Base-by-base conservation (phyloP, 768 basidiomycete genomes). In the Dentipellis fragilis region DNA sequence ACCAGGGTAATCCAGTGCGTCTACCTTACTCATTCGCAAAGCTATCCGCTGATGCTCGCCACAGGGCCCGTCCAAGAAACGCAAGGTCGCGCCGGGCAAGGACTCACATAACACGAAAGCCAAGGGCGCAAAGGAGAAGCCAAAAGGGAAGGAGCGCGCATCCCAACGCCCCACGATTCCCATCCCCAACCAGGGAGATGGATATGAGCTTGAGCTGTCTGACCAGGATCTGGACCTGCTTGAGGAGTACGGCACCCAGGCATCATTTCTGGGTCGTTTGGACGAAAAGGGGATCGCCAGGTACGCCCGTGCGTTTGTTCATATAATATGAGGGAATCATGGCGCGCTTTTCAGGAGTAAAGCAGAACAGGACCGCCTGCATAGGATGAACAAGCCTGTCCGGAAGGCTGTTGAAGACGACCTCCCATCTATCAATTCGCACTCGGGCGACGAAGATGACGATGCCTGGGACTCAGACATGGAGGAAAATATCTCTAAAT, bases 261-360 rank as follows among this genome's bases (percentile, higher is more conserved):
- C 76, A 36, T 72, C 75, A 35, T 97, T 97, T 69, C 69, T 97
- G 58, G 71, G 77, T 35, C 72, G 71, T 19, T 70, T 96, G 54
- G 92, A 97, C 68, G 76, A 78, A 58, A 82, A 80, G 62, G 87
- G 81, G n/a, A 87, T 97, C 56, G 76, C 88, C 58, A 79, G 86
- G 94, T 89, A 64, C 57, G 79, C 23, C 48, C 22, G 23, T 70
- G 10, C 21, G 19, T 38, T 52, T 16, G 16, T 38, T 21, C 51
- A 34, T 42, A 54, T 52, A 39, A 29, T 6, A 29, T 29, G 29
- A 3, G 29, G 29, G 29, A 29, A 29, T 3, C 29, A 29, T 6
- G 6, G 6, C 29, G 29, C 6, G 29, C 7, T 49, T 22, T 39
- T 0, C 57, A 94, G 89, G 81, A 93, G 89, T 64, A 90, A 90